Evolutionary conservation across 257 asterid genomes (phyloP).

Genomic region (Mitragyna speciosa): DNA sequence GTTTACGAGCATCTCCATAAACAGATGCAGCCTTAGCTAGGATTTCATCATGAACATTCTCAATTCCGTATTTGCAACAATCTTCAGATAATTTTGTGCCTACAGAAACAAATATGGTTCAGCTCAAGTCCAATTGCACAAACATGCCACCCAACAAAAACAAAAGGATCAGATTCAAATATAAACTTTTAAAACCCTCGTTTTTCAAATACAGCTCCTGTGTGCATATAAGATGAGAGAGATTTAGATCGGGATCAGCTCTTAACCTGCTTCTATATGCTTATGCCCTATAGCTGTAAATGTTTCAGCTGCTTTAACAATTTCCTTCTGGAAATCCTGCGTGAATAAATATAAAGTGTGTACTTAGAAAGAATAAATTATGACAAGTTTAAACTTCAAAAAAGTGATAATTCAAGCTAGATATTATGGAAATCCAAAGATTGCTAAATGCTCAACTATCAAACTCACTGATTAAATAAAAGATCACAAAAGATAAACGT

Average conservation of each 20-base stretch:
- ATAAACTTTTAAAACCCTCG: neutral
- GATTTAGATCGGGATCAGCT: slow-evolving; percentile 15
- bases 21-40: slow-evolving; percentile 84
- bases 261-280: slow-evolving; percentile 95
- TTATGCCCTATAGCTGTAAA: slow-evolving; percentile 82
- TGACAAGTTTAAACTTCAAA: neutral
- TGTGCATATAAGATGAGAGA: slow-evolving; percentile 4
- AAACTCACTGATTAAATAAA: neutral
- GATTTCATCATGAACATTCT: slow-evolving; percentile 73
- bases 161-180: neutral
- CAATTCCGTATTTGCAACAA: slow-evolving; percentile 78
- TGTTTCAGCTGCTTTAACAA: slow-evolving; percentile 91
- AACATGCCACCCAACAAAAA: no score
- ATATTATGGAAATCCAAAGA: neutral
- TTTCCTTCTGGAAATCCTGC: slow-evolving; percentile 94
- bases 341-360: slow-evolving; percentile 16
- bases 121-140: neutral
- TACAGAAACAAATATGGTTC: slow-evolving; percentile 28
- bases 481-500: neutral
- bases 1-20: slow-evolving; percentile 91
- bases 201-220: neutral
- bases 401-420: neutral
- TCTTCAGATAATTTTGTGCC: slow-evolving; percentile 96
- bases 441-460: neutral
- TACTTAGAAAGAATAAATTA: neutral